Evolutionary conservation across 2,329 filamentous ascomycete species (phyloP), one percentile per base, ranked within the genome.

Genomic region (Aureobasidium vineae): DNA sequence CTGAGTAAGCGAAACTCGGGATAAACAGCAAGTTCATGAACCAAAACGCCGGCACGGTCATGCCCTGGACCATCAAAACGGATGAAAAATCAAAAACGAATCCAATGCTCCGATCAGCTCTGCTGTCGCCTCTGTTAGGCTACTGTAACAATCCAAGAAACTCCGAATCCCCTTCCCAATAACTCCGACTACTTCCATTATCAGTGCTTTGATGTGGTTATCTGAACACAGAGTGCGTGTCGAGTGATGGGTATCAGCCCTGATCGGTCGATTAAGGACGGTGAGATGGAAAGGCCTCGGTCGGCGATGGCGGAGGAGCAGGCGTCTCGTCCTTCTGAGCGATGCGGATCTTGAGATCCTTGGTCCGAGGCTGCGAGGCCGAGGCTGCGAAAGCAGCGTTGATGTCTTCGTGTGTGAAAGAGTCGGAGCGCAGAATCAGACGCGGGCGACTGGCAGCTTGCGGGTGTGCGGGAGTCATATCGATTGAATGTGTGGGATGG

Each of bases 341-440:
- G 19, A 67, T 67, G 26, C 66, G 66, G 49, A 69, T 69, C 53
- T 68, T 68, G 45, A 68, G 66, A 26, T 68, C 65, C 26, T 67
- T 63, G 26, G 63, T 67, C 47, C 68, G 68, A 23, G 68, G 68
- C 13, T 67, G 54, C 13, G 68, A 57, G 36, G 65, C 66, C 1
- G 68, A 69, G 3, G 67, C 64, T 41, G 49, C 53, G 23, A 69
- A 69, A n/a, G 68, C 68, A 21, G 57, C 53, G 21, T 64, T 64
- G 53, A 69, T 31, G 50, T 68, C 68, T 49, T 69, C 68, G 43
- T 67, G 66, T 33, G 59, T 67, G 65, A 69, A 69, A 13, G 68
- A 69, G 53, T 67, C 65, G n/a, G 66, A 54, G 31, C 63, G 64
- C 28, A 63, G 19, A 43, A 66, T 60, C 21, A 67, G 33, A n/a